These are phyloP conservation scores for Penicillium italicum DNA, from an alignment of 2,329 filamentous ascomycete genomes.

Conservation along the genomic window DNA sequence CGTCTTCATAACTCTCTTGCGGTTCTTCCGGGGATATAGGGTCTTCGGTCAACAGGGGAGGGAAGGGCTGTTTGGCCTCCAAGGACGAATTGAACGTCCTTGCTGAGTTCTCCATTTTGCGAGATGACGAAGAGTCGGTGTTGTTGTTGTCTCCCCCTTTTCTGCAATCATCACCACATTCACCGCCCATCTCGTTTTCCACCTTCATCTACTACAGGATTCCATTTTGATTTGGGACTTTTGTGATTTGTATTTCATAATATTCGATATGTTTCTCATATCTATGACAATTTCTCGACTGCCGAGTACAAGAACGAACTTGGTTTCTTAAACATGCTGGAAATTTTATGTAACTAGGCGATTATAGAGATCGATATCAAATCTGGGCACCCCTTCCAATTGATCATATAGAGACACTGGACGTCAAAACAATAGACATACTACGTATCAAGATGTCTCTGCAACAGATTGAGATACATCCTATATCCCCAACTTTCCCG, in stretches of 20 bases:
- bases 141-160: conserved; percentile 7
- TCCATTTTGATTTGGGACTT: neutral
- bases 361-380: neutral
- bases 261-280: neutral
- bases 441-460: neutral
- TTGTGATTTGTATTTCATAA: neutral
- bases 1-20: conserved; percentile 25
- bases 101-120: conserved; percentile 13
- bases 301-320: too few relatives aligned
- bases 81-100: conserved; percentile 15
- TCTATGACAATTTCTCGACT: too few relatives aligned
- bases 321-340: too few relatives aligned
- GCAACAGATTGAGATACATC: neutral
- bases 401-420: neutral
- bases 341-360: too few relatives aligned
- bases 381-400: neutral
- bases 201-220: neutral
- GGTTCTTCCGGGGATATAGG: conserved; percentile 24
- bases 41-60: conserved; percentile 29
- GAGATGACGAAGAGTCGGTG: neutral
- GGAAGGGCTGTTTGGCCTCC: conserved; percentile 36
- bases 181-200: neutral
- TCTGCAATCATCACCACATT: conserved; percentile 6
- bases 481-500: neutral
- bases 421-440: neutral